Conservation (phyloP, 192 early-diverging fungal species). For the Endogone sp. region DNA sequence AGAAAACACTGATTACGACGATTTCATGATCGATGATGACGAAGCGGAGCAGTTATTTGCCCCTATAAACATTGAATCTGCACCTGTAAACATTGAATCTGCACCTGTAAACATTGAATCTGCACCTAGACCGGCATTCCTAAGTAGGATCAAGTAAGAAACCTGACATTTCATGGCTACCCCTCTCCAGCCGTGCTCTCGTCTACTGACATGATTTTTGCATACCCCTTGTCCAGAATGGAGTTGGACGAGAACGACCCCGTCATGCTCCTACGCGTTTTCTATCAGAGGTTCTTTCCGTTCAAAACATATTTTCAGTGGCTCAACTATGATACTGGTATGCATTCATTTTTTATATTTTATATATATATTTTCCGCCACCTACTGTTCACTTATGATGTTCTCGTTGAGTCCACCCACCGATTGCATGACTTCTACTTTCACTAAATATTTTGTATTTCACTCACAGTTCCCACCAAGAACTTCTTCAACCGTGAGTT, state of each 20-base stretch:
- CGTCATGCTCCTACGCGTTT: slow-evolving; percentile 50
- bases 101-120: neutral
- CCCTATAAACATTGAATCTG: neutral
- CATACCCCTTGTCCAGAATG: neutral
- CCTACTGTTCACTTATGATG: too few relatives aligned
- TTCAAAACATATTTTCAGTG: slow-evolving; percentile 76
- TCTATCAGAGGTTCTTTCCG: slow-evolving; percentile 88
- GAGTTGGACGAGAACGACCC: slow-evolving; percentile 9
- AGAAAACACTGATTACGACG: neutral
- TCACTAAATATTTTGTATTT: neutral
- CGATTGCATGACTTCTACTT: neutral
- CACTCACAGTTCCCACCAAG: slow-evolving; percentile 48
- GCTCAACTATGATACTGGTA: slow-evolving; percentile 79
- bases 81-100: neutral
- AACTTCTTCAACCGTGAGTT: slow-evolving; percentile 89
- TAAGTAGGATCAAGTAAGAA: neutral
- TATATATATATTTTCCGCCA: neutral
- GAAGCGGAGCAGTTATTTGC: neutral
- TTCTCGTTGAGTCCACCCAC: neutral
- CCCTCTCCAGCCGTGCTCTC: too few relatives aligned
- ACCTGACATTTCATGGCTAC: too few relatives aligned
- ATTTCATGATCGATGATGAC: neutral
- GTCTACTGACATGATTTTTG: too few relatives aligned
- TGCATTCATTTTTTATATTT: neutral
- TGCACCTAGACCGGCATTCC: neutral